Evolutionary conservation across 306 rosid genomes (phyloP), one percentile per base, ranked within the genome.

Genomic region (Glycyrrhiza uralensis): DNA sequence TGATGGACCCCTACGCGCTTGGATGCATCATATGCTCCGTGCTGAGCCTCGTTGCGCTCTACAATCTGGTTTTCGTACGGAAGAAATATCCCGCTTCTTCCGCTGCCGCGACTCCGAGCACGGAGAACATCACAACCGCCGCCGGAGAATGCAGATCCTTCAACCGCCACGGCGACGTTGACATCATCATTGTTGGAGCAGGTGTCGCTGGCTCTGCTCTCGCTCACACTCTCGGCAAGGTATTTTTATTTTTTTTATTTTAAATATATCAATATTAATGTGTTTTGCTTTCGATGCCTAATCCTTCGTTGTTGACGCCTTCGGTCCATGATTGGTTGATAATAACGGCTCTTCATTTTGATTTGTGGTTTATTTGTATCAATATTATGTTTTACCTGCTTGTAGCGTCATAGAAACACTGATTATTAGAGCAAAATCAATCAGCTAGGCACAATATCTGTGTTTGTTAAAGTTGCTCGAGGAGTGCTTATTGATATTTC

Each of bases 181-280:
- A 93, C 76, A 80, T 93, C 54, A 85, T 93, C 74, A 82, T 93
- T 76, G 98, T 89, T 54, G 98, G 98, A 36, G 98, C 98, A 7
- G 98, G 98, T 7, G 98, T 93, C 28, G 97, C 98, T 19, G 98
- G 98, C 50, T 44, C 96, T 10, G 98, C 97, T 76, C 92, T 93
- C 22, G 97, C 98, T 57, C 86, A 87, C 84, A 93, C 98, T 80
- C 97, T 93, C 55, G 97, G 87, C 75, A 89, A 88, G 96, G 98
- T 93, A 63, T 28, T 58, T 49, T 45, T 7, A 23, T 45, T 12
- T 45, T 29, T 26, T 26, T 26, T 35, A 13, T 39, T 38, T n/a
- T n/a, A n/a, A n/a, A n/a, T 26, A 4, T 2, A 1, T 24, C 1
- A 8, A 17, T 22, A 3, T 3, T 22, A 23, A 41, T 2, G 2